Evolutionary conservation across 371 early-diverging fungal species (phyloP).

Genomic region (Umbelopsis sp.): DNA sequence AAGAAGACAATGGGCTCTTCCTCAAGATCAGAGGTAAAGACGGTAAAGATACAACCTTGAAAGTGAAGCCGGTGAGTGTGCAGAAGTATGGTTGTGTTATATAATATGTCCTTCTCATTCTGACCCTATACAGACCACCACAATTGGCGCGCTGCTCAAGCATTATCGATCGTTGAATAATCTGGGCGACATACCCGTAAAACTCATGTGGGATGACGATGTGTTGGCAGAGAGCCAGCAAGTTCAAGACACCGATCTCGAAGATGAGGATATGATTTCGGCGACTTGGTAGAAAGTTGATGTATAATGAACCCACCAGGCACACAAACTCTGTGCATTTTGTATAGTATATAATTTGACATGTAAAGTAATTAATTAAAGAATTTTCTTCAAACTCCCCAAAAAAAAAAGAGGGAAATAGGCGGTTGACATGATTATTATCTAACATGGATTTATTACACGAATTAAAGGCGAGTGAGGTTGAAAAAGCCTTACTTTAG

Average conservation of each 20-base stretch:
- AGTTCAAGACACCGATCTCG: conserved; percentile 42
- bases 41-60: conserved; percentile 29
- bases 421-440: too few species aligned
- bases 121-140: conserved; percentile 21
- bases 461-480: too few species aligned
- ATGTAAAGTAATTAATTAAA: too few species aligned
- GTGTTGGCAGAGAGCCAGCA: conserved; percentile 18
- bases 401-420: too few species aligned
- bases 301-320: not conserved
- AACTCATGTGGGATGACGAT: conserved; percentile 43
- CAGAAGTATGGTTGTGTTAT: too few species aligned
- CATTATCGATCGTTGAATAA: conserved; percentile 21
- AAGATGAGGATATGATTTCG: conserved; percentile 45
- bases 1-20: conserved; percentile 24
- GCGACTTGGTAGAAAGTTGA: conserved; percentile 22
- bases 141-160: conserved; percentile 18
- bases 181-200: conserved; percentile 28
- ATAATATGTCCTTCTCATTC: not conserved
- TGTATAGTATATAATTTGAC: too few species aligned
- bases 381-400: too few species aligned
- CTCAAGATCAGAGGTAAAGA: conserved; percentile 38
- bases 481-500: too few species aligned
- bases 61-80: conserved; percentile 38
- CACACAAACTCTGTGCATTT: not conserved
- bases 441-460: too few species aligned